Conservation (phyloP, 1,284 basidiomycete genomes). For the Apiotrichum siamense region DNA sequence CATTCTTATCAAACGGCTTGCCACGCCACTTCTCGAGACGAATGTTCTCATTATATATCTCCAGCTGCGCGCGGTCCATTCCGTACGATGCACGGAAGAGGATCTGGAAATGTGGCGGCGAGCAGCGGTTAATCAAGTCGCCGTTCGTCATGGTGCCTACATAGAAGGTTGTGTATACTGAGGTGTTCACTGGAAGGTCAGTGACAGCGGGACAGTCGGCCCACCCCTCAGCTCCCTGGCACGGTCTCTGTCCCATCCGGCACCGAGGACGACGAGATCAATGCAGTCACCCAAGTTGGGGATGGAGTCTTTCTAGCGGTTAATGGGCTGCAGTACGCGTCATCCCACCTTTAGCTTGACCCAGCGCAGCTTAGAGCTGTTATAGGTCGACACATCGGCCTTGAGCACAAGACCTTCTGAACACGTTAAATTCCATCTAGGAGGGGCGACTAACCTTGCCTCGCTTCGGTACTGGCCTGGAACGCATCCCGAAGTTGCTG, state of each 20-base stretch:
- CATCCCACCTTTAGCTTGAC: constrained; percentile 59
- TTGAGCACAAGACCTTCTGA: constrained; percentile 68
- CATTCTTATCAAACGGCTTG: constrained; percentile 34
- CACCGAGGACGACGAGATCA: constrained; percentile 69
- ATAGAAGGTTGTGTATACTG: constrained; percentile 70
- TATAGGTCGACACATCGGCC: constrained; percentile 60
- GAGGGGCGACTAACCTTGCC: constrained; percentile 1
- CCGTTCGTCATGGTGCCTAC: constrained; percentile 51
- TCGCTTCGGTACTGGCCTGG: not conserved
- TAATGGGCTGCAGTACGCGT: not conserved
- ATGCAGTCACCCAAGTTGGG: constrained; percentile 71
- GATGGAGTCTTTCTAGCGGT: constrained; percentile 72
- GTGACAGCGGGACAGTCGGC: constrained; percentile 8
- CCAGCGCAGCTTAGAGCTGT: constrained; percentile 61
- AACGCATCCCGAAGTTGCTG: constrained; percentile 4
- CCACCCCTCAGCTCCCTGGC: constrained; percentile 67
- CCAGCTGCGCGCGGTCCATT: constrained; percentile 58
- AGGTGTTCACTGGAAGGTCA: constrained; percentile 58
- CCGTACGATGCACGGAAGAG: constrained; percentile 72
- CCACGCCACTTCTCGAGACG: constrained; percentile 47
- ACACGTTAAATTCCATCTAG: not conserved
- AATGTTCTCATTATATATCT: constrained; percentile 63
- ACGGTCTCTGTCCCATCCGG: constrained; percentile 68
- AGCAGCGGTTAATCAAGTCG: constrained; percentile 15
- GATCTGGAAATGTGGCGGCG: constrained; percentile 58